Percentiles rank a stretch among this genome's conserved stretches.
Conservation (phyloP, 2,329 filamentous ascomycete species). For the Fusarium nematophilum region DNA sequence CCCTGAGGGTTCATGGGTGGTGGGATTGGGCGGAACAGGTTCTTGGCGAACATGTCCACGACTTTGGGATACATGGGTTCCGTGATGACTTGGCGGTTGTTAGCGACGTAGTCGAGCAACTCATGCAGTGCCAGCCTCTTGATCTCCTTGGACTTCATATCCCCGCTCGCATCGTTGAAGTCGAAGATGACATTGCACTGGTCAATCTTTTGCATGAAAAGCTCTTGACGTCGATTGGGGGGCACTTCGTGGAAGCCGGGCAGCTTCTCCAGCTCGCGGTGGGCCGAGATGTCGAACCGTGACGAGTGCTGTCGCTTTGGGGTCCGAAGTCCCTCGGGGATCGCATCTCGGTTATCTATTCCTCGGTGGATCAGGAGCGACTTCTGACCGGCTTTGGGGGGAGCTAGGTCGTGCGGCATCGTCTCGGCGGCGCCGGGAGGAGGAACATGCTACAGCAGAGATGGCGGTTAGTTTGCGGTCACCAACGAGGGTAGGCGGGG, state of each 20-base stretch:
- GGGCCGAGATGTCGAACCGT: slow-evolving; percentile 96
- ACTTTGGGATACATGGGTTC: slow-evolving; percentile 99
- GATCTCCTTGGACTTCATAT: slow-evolving; percentile 99
- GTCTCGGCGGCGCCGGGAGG: slow-evolving; percentile 95
- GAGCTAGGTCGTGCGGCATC: slow-evolving; percentile 96
- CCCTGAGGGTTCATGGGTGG: slow-evolving; percentile 98
- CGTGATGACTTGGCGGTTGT: slow-evolving; percentile 97
- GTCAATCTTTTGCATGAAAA: slow-evolving; percentile 99
- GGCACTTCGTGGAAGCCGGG: slow-evolving; percentile 98
- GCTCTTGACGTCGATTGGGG: slow-evolving; percentile 91
- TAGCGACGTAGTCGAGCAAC: slow-evolving; percentile 96
- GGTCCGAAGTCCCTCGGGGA: slow-evolving; percentile 93
- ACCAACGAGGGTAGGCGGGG: slow-evolving; percentile 17
- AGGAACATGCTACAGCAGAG: slow-evolving; percentile 74
- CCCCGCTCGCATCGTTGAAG: slow-evolving; percentile 96
- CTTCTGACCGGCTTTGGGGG: slow-evolving; percentile 91
- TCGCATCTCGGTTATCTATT: slow-evolving; percentile 89
- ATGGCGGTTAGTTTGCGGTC: slow-evolving; percentile 20
- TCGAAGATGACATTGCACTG: slow-evolving; percentile 99
- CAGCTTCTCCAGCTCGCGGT: slow-evolving; percentile 95
- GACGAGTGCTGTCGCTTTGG: slow-evolving; percentile 98
- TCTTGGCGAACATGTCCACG: slow-evolving; percentile 99
- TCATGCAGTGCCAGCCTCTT: slow-evolving; percentile 96
- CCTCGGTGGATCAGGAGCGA: slow-evolving; percentile 84
- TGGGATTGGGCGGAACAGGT: slow-evolving; percentile 95